phyloP scores from a whole-genome alignment of 2,329 filamentous ascomycete genomes.

The Alternaria consortialis region DNA sequence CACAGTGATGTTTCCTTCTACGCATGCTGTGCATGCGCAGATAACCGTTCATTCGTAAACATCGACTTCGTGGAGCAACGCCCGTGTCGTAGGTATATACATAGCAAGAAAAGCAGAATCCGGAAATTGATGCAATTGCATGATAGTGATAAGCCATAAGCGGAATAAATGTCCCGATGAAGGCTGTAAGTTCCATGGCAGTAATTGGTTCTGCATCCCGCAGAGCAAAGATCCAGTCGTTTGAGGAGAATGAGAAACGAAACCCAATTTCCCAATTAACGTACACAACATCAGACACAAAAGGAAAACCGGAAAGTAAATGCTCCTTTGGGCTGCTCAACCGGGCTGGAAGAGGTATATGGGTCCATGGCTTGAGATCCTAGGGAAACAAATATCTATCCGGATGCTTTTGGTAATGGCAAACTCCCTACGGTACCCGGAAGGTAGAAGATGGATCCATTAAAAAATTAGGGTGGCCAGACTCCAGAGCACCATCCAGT shows the following conservation, averaged over 20 bases:
- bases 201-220: slow-evolving; percentile 15
- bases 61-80: slow-evolving; percentile 29
- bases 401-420: slow-evolving; percentile 35
- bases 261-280: slow-evolving; percentile 26
- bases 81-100: slow-evolving; percentile 44
- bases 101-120: slow-evolving; percentile 36
- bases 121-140: slow-evolving; percentile 16
- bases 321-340: slow-evolving; percentile 24
- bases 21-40: slow-evolving; percentile 42
- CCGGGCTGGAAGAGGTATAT: slow-evolving; percentile 17
- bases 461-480: slow-evolving; percentile 37
- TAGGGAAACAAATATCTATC: slow-evolving; percentile 32
- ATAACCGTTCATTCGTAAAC: slow-evolving; percentile 47
- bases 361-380: slow-evolving; percentile 27
- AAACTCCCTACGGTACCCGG: slow-evolving; percentile 36
- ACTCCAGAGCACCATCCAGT: slow-evolving; percentile 46
- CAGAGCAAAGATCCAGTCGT: slow-evolving; percentile 13
- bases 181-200: slow-evolving; percentile 13
- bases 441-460: slow-evolving; percentile 35
- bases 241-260: slow-evolving; percentile 18
- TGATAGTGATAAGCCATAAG: slow-evolving; percentile 13
- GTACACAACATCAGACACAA: slow-evolving; percentile 26
- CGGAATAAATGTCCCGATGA: slow-evolving; percentile 15
- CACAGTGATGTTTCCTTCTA: slow-evolving; percentile 7
- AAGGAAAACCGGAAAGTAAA: slow-evolving; percentile 23